phyloP scores from a whole-genome alignment of 257 asterid species.

The Euphrasia confusa region DNA sequence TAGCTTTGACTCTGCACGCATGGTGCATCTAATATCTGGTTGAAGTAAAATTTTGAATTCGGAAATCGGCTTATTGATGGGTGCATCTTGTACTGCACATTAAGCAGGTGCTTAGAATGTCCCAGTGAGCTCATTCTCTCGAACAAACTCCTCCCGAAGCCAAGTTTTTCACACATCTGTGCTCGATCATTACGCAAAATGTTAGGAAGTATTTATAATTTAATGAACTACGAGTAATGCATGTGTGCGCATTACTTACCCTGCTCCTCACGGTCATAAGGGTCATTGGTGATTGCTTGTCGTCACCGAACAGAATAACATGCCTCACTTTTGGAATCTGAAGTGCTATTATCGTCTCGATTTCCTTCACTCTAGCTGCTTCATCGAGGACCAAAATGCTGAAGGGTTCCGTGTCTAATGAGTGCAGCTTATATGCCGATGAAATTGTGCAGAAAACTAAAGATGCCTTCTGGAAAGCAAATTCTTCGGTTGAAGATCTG shows the following conservation, averaged over 20 bases:
- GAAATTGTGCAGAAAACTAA: background rate
- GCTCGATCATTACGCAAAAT: background rate
- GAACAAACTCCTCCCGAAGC: conserved; percentile 61
- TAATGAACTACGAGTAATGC: background rate
- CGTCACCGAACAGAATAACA: background rate
- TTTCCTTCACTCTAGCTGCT: background rate
- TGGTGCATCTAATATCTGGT: conserved; percentile 41
- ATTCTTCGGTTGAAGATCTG: background rate
- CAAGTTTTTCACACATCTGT: conserved; percentile 26
- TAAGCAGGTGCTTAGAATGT: conserved; percentile 43
- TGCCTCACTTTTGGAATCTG: background rate
- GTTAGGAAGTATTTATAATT: too few relatives aligned
- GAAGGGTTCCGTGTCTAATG: background rate
- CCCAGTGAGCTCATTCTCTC: conserved; percentile 48
- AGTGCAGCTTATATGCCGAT: background rate
- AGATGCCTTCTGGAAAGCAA: background rate
- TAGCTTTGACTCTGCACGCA: conserved; percentile 30
- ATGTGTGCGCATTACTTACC: background rate
- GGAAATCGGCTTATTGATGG: conserved; percentile 50
- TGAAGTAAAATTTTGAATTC: conserved; percentile 37
- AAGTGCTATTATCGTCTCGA: background rate
- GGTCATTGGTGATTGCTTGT: background rate
- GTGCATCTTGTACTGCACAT: conserved; percentile 57
- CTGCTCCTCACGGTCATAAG: background rate
- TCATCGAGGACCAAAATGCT: background rate